A percentile compares a stretch with the other conserved stretches of the same genome.
These are phyloP conservation scores for Globisporangium paroecandrum DNA, from an alignment of 352 stramenopile species.

Conservation along the genomic window DNA sequence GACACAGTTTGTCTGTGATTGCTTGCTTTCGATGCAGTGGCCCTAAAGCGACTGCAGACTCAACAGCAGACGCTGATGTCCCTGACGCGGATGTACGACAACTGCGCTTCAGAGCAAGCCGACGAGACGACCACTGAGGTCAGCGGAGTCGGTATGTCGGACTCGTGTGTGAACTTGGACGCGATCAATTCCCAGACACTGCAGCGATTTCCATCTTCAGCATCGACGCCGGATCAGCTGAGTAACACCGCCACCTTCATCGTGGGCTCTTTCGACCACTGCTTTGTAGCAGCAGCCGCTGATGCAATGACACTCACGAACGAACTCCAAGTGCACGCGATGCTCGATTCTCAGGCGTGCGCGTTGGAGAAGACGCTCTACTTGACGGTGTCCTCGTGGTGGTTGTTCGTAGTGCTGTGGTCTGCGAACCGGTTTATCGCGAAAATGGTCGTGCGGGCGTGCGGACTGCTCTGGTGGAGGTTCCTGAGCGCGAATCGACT, in stretches of 20 bases:
- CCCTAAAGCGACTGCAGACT: neutral
- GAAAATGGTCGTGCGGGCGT: slow-evolving; percentile 44
- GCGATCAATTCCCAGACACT: neutral
- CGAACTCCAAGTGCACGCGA: slow-evolving; percentile 15
- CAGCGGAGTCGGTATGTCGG: neutral
- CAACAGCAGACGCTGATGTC: slow-evolving; percentile 1
- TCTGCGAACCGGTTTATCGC: slow-evolving; percentile 39
- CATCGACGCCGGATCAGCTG: neutral
- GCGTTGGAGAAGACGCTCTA: slow-evolving; percentile 59
- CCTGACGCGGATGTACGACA: slow-evolving; percentile 7
- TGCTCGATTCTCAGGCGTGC: slow-evolving; percentile 45
- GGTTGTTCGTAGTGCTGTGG: slow-evolving; percentile 51
- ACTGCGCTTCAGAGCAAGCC: neutral
- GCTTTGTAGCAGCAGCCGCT: neutral
- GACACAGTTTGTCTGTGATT: neutral
- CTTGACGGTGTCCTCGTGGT: slow-evolving; percentile 55
- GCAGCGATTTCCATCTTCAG: neutral
- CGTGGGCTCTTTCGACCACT: slow-evolving; percentile 1
- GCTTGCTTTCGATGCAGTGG: neutral
- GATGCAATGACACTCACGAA: neutral
- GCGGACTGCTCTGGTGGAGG: slow-evolving; percentile 51
- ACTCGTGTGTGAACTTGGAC: neutral
- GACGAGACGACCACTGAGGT: neutral
- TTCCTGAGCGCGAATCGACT: slow-evolving; percentile 51
- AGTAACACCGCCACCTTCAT: neutral